Conservation (phyloP, 2,329 filamentous ascomycete species). For the Trichoderma simmonsii region DNA sequence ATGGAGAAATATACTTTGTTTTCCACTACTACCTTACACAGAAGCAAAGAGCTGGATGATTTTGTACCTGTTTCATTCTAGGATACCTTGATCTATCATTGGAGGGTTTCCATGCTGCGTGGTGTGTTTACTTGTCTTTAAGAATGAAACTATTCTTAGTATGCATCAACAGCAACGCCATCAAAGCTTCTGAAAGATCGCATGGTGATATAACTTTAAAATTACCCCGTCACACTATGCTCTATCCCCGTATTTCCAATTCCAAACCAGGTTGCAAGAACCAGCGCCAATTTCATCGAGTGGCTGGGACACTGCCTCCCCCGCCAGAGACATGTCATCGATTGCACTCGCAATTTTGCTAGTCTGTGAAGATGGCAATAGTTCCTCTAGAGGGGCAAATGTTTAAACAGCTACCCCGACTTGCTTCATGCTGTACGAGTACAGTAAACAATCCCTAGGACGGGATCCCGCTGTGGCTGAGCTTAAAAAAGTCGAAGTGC, state of each 20-base stretch:
- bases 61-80: not conserved
- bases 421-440: not conserved
- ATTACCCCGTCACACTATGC: not conserved
- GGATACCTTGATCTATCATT: not conserved
- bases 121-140: not conserved
- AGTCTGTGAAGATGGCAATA: not conserved
- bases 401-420: not conserved
- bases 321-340: not conserved
- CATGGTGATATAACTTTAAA: not conserved
- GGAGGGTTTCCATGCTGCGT: not conserved
- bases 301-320: not conserved
- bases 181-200: not conserved
- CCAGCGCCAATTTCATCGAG: not conserved
- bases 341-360: not conserved
- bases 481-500: not conserved
- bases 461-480: not conserved
- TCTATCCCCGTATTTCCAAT: not conserved
- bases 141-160: not conserved
- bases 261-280: not conserved
- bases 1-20: not conserved
- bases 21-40: not conserved
- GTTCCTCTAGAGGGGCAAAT: not conserved
- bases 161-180: not conserved
- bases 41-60: not conserved
- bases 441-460: not conserved